Percentiles rank a stretch among this genome's conserved stretches.
Conservation (phyloP, 2,329 filamentous ascomycete species). For the Pseudogymnoascus sp. region DNA sequence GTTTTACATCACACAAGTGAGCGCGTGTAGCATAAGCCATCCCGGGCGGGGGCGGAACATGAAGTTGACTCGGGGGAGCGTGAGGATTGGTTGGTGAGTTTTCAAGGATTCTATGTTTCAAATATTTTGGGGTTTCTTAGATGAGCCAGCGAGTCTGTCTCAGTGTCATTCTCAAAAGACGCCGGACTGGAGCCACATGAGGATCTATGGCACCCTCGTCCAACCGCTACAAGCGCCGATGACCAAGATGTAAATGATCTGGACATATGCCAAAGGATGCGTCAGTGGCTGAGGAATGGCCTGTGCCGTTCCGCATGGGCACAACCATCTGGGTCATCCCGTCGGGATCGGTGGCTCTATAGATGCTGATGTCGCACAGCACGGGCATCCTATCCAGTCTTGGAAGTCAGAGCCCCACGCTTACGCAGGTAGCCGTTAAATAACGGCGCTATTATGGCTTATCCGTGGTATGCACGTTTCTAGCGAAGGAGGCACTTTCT, state of each 20-base stretch:
- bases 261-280: not conserved
- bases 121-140: not conserved
- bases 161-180: not conserved
- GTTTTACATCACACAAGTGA: not conserved
- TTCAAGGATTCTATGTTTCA: not conserved
- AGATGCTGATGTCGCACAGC: not conserved
- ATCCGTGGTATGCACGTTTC: constrained; percentile 1
- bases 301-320: not conserved
- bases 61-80: not conserved
- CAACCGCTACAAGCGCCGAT: not conserved
- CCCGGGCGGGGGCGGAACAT: not conserved
- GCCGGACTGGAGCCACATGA: not conserved
- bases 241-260: not conserved
- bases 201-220: not conserved
- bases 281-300: not conserved
- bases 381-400: not conserved
- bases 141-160: not conserved
- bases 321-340: not conserved
- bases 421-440: not conserved
- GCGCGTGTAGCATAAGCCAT: not conserved
- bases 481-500: not conserved
- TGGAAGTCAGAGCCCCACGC: not conserved
- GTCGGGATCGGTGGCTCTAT: not conserved
- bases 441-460: not conserved
- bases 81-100: not conserved